Percentiles rank a stretch among this genome's conserved stretches.
These are phyloP conservation scores for Mallotus nudiflorus DNA, from an alignment of 345 rosid genomes.

Conservation along the genomic window DNA sequence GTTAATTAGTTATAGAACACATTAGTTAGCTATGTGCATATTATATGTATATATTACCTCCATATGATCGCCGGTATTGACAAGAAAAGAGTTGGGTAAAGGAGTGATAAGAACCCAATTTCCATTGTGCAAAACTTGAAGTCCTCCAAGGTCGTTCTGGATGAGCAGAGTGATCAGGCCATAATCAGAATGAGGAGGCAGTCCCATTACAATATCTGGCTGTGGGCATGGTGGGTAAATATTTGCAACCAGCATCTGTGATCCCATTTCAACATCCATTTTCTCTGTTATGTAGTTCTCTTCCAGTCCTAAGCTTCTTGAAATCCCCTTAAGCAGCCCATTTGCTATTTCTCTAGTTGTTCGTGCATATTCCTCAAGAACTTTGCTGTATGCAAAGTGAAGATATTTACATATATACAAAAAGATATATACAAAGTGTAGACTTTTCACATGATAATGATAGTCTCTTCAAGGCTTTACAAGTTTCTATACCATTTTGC, in stretches of 20 bases:
- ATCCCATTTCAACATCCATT: slow-evolving; percentile 13
- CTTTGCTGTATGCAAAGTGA: slow-evolving; percentile 10
- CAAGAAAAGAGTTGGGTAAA: slow-evolving; percentile 27
- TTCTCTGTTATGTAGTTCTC: slow-evolving; percentile 23
- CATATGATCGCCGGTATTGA: slow-evolving; percentile 42
- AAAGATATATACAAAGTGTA: no score
- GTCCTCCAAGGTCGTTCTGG: slow-evolving; percentile 27
- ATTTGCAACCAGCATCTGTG: slow-evolving; percentile 34
- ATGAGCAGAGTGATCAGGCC: slow-evolving; percentile 39
- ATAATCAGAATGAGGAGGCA: slow-evolving; percentile 42
- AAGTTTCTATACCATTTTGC: no score
- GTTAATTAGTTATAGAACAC: no score
- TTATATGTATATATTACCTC: slow-evolving; percentile 42
- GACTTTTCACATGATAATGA: no score
- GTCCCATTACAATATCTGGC: slow-evolving; percentile 40
- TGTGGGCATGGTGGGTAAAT: slow-evolving; percentile 45
- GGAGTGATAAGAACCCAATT: slow-evolving; percentile 37
- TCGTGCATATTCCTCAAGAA: slow-evolving; percentile 27
- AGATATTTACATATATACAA: no score
- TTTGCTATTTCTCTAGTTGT: slow-evolving; percentile 28
- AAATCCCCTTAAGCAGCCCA: slow-evolving; percentile 34
- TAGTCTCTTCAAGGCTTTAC: no score
- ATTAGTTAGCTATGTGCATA: no score
- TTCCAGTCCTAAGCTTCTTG: slow-evolving; percentile 36
- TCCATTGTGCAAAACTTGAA: slow-evolving; percentile 29